A percentile compares a stretch with the other conserved stretches of the same genome.
Conservation (phyloP, 495 filamentous ascomycete species). For the Penicillium atrosanguineum region DNA sequence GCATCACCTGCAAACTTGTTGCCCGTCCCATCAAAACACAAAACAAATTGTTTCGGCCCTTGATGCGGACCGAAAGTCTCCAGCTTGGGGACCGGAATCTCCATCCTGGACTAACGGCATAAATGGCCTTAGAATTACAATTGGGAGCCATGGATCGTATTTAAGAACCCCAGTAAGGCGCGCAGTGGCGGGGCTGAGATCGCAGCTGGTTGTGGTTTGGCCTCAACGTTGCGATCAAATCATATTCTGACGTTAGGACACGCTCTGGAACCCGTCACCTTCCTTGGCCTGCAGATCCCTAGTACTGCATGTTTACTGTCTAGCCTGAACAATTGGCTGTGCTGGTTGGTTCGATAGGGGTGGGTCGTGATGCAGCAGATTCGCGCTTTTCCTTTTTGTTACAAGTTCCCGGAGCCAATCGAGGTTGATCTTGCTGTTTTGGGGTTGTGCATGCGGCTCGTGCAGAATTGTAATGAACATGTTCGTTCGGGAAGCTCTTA, state of each 20-base stretch:
- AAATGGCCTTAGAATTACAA: background rate
- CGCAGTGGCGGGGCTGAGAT: background rate
- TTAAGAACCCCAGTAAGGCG: background rate
- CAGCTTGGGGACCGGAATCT: background rate
- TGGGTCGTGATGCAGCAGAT: constrained; percentile 11
- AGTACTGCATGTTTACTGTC: background rate
- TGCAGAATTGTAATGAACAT: constrained; percentile 4
- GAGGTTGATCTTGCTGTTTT: constrained; percentile 3
- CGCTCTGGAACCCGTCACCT: constrained; percentile 2
- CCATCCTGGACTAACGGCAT: no score
- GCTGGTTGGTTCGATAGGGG: constrained; percentile 7
- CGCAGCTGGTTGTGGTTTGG: constrained; percentile 3
- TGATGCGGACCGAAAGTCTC: constrained; percentile 2
- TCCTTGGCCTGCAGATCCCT: constrained; percentile 16
- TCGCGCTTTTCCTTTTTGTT: constrained; percentile 4
- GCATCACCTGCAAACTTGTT: constrained; percentile 80
- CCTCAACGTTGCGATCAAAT: constrained; percentile 8
- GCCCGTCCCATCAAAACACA: constrained; percentile 87
- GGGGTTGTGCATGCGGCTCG: background rate
- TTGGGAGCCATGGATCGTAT: constrained; percentile 10
- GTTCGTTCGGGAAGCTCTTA: constrained; percentile 1
- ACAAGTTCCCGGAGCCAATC: constrained; percentile 8
- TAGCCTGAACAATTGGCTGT: background rate
- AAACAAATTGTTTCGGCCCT: constrained; percentile 55
- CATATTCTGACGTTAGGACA: constrained; percentile 6